Base-by-base conservation (phyloP, 164 flowering plant genomes). In the Taxillus chinensis region DNA sequence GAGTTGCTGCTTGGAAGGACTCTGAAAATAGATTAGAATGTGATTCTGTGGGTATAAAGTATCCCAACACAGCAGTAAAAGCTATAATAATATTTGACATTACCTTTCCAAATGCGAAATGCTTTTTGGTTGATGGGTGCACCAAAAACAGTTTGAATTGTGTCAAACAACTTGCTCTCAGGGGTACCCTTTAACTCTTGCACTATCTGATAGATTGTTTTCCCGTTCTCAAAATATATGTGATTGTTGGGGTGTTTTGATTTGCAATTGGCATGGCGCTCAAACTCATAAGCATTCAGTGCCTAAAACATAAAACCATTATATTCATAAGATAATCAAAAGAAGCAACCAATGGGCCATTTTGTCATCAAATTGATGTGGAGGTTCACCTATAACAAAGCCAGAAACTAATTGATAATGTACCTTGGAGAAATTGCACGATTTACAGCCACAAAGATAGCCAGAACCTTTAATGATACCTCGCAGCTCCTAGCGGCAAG, bases 241-340 rank as follows among this genome's bases (percentile, higher is more conserved):
- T 88, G 95, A 71, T 80, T 86, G 73, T 88, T 88, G 17, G 95
- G 95, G 69, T 88, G 95, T 56, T 88, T 88, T 38, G 92, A 81
- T 68, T 79, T 84, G 83, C 83, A 74, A 70, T 83, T 78, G 64
- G 91, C 89, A 72, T 88, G 95, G 7, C 81, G 71, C 79, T 86
- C 95, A 71, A 88, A 86, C 65, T 81, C 95, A 61, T 78, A 83
- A 8, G 92, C 95, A 78, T 82, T 86, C 5, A 87, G 75, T 48
- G 68, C 80, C 90, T 87, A 54, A 46, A 51, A 10, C 17, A 7
- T 58, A 41, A 10, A 37, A 43, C 55, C 45, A 71, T 17, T 62
- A n/a, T 16, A 40, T 56, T 11, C n/a, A 62, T 45, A 39, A 41
- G 40, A 50, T 16, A 63, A 27, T 56, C 42, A 43, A 55, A 3